Evolutionary conservation across 495 filamentous ascomycete genomes (phyloP).

Genomic region (Lasiosphaeria hispida): DNA sequence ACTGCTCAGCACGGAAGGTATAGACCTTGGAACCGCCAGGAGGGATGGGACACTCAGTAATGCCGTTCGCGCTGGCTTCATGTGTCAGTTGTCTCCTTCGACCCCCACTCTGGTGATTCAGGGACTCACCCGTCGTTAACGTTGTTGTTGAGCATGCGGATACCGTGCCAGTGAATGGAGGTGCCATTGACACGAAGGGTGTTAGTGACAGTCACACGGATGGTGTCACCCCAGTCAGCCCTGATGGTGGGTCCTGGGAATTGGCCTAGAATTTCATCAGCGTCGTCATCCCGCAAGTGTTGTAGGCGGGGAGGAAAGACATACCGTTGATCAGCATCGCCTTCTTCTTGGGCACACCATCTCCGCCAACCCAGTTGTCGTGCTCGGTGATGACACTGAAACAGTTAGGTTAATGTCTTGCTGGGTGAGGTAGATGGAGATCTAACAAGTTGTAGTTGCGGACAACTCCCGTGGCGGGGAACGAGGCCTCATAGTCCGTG

Average conservation of each 20-base stretch:
- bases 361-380: conserved; percentile 12
- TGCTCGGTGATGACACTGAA: conserved; percentile 8
- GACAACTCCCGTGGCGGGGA: conserved; percentile 2
- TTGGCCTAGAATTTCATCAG: background rate
- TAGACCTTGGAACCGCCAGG: conserved; percentile 44
- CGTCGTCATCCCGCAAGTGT: no score
- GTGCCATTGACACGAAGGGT: background rate
- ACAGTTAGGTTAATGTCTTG: background rate
- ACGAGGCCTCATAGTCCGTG: conserved; percentile 5
- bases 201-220: background rate
- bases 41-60: conserved; percentile 53
- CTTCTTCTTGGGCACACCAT: conserved; percentile 12
- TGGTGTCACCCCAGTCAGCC: conserved; percentile 10
- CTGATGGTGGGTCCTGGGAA: background rate
- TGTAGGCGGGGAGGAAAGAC: background rate
- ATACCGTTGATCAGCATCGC: conserved; percentile 13
- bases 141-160: conserved; percentile 12
- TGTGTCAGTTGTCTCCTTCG: no score
- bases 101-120: no score
- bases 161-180: conserved; percentile 14
- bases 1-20: conserved; percentile 51
- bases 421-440: no score
- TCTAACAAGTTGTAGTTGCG: background rate
- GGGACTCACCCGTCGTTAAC: no score
- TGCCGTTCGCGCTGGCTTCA: conserved; percentile 45